These are phyloP conservation scores for Amauroascus verrucosus DNA, from an alignment of 2,329 filamentous ascomycete species.

Conservation along the genomic window DNA sequence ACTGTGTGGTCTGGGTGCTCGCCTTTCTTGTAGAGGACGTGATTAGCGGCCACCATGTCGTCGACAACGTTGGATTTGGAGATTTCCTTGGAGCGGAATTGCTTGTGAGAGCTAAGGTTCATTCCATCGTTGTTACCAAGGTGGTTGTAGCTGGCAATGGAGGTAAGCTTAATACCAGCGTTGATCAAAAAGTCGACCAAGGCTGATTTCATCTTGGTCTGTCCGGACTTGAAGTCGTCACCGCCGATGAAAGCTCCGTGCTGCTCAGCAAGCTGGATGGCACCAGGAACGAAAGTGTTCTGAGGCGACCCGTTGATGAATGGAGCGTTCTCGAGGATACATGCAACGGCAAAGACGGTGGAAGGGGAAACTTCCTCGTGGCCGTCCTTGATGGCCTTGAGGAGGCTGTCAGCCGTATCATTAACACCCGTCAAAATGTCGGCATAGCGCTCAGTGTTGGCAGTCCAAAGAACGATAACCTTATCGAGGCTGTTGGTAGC, in stretches of 20 bases:
- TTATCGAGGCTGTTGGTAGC: conserved; percentile 73
- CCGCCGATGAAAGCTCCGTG: conserved; percentile 87
- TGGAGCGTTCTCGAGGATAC: conserved; percentile 75
- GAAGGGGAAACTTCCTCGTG: conserved; percentile 91
- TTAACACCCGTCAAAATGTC: conserved; percentile 82
- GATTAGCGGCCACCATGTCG: conserved; percentile 97
- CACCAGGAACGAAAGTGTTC: conserved; percentile 96
- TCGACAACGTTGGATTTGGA: conserved; percentile 99
- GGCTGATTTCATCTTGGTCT: conserved; percentile 99
- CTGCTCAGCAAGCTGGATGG: conserved; percentile 76
- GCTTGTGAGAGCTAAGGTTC: conserved; percentile 93
- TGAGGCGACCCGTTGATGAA: conserved; percentile 99
- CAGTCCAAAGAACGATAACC: conserved; percentile 95
- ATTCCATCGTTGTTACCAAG: conserved; percentile 99
- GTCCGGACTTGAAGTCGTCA: conserved; percentile 98
- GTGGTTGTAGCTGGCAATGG: conserved; percentile 98
- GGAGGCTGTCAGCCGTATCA: conserved; percentile 88
- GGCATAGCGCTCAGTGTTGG: conserved; percentile 95
- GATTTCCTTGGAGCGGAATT: conserved; percentile 99
- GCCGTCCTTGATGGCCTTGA: conserved; percentile 74
- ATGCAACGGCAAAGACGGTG: conserved; percentile 90
- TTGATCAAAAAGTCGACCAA: conserved; percentile 98
- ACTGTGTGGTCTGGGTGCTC: conserved; percentile 98
- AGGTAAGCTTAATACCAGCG: conserved; percentile 96
- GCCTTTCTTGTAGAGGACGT: conserved; percentile 74